Base-by-base conservation (phyloP, 495 filamentous ascomycete genomes). In the Daldinia bambusicola region DNA sequence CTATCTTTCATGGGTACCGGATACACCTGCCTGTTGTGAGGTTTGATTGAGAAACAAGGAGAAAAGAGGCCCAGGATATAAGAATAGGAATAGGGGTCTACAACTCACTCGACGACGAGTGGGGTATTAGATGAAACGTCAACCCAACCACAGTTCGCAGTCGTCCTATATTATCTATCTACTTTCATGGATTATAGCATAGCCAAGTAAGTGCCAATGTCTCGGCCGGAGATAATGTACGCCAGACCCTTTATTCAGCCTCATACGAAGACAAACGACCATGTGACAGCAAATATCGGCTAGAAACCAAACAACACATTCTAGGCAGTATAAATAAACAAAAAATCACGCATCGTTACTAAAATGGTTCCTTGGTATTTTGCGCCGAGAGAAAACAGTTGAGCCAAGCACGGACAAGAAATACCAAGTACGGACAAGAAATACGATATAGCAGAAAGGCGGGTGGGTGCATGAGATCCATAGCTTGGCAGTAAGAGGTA, bases 391-490 rank as follows among this genome's bases (percentile, higher is more conserved):
- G 32, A 48, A 56, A 63, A 72, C 41, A 67, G 43, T 48, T 55
- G 20, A 61, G 57, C 20, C 57, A 43, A 38, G 13, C 3, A 26
- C 26, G 40, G 20, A 52, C n/a, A n/a, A n/a, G n/a, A n/a, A n/a
- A n/a, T n/a, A 32, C 31, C 16, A 56, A 32, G 53, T 56, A 56
- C 16, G 57, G 45, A 59, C 52, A 62, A 36, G 61, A 73, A 48
- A 16, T 12, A 51, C 43, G 51, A 69, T 57, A 50, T 59, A 40
- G 50, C 37, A 32, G 37, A 53, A 66, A 51, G 1, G 22, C 70
- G 70, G 70, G n/a, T 63, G 32, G 52, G 48, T 69, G 70, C 70
- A 73, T 73, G 45, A 56, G 66, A 68, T 66, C 57, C 51, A 53
- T 57, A 50, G 61, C 70, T 73, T 69, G 70, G 70, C 70, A 40